Evolutionary conservation across 345 rosid genomes (phyloP), one percentile per base, ranked within the genome.

Genomic region (Eucalyptus leucophloia): DNA sequence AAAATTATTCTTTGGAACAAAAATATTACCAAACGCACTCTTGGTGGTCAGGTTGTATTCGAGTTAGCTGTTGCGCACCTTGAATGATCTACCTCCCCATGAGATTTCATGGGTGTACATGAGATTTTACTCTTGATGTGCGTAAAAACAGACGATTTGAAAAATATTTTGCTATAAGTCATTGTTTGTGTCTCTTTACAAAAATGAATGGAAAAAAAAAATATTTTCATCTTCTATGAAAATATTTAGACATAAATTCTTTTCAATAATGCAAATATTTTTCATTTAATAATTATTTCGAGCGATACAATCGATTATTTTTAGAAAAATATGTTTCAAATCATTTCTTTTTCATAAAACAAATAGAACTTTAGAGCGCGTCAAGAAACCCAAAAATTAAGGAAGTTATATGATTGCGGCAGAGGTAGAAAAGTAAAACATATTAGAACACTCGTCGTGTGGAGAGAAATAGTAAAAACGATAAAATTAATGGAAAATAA

Each of bases 11-110:
- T 49, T 1, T 16, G 0, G 3, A 49, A 49, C 0, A 14, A 0
- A 49, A 49, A 49, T 1, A 6, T 49, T 5, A 49, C 6, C 0
- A 14, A 15, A 50, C 18, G 0, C 1, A 0, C 53, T 3, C 0
- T 15, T 50, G 23, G 45, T 40, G 13, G 14, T 9, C 8, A 19
- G 0, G 26, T 72, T 34, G 26, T 34, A 23, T 34, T 37, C 0
- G 4, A 69, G 44, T 18, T 3, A 37, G 14, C 8, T 37, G 2
- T 72, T 19, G 13, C 2, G 2, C 5, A 10, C 8, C 44, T 34
- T 6, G 24, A 34, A 34, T 69, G 81, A 7, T 69, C 44, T 69
- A 34, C 13, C 81, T 17, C 14, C 13, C 21, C 44, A 34, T 72
- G 45, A 37, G 42, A 18, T 69, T 69, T 34, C 53, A 16, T 16